A percentile compares a stretch with the other conserved stretches of the same genome.
These are phyloP conservation scores for Mrakia blollopis DNA, from an alignment of 768 basidiomycete genomes.

Conservation along the genomic window DNA sequence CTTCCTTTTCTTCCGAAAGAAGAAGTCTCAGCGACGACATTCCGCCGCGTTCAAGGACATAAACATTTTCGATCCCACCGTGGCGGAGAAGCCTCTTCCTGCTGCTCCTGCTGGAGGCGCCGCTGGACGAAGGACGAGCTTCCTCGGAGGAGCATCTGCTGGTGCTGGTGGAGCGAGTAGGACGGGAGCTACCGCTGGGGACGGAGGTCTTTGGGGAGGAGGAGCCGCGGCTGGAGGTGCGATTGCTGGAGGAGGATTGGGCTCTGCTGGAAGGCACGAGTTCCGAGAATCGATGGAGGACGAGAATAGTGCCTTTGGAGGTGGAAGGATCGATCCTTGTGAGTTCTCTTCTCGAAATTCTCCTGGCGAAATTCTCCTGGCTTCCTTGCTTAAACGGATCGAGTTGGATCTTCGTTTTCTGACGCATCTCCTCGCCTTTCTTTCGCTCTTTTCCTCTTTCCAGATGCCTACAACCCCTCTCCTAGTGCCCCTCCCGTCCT, in stretches of 20 bases:
- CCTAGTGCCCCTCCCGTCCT: background rate
- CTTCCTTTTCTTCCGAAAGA: slow-evolving; percentile 8
- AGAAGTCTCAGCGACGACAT: background rate
- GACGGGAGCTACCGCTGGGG: background rate
- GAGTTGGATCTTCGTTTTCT: no score
- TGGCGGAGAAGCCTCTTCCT: background rate
- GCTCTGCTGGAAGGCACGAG: background rate
- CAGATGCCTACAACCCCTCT: slow-evolving; percentile 6
- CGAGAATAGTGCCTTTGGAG: background rate
- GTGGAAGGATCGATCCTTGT: slow-evolving; percentile 16
- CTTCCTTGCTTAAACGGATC: background rate
- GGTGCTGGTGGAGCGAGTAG: background rate
- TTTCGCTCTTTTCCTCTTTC: background rate
- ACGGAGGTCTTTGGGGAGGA: background rate
- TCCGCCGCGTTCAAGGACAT: background rate
- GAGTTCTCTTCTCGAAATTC: background rate
- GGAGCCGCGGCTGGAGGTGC: background rate
- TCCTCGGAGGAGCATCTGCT: background rate
- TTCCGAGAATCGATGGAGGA: background rate
- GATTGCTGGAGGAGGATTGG: background rate
- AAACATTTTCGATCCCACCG: background rate
- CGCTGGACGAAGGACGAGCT: background rate
- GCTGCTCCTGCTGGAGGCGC: background rate
- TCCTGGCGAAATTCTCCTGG: background rate
- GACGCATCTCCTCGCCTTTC: background rate